Percentiles rank a stretch among this genome's conserved stretches.
These are phyloP conservation scores for Fusarium albosuccineum DNA, from an alignment of 2,329 filamentous ascomycete genomes.

Conservation along the genomic window DNA sequence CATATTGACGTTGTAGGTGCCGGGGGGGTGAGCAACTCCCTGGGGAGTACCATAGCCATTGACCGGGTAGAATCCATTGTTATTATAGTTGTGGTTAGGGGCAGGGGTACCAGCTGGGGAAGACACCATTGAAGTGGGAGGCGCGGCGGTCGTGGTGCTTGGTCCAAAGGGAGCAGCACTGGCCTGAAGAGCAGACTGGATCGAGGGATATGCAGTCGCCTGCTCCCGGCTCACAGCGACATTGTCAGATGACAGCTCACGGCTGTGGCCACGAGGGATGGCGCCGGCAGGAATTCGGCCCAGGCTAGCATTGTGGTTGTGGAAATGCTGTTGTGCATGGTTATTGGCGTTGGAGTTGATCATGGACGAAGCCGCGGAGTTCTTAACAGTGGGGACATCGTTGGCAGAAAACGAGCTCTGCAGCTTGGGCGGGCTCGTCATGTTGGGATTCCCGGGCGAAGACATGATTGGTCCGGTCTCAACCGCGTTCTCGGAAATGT, in stretches of 20 bases:
- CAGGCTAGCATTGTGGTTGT: constrained; percentile 85
- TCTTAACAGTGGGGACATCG: constrained; percentile 89
- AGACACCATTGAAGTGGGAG: constrained; percentile 46
- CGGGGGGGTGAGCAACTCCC: constrained; percentile 42
- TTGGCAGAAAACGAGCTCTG: constrained; percentile 92
- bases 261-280: constrained; percentile 76
- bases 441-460: constrained; percentile 63
- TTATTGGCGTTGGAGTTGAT: constrained; percentile 65
- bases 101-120: constrained; percentile 42
- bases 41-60: constrained; percentile 49
- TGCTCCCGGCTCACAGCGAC: constrained; percentile 59
- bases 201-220: constrained; percentile 65
- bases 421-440: constrained; percentile 78
- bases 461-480: constrained; percentile 58
- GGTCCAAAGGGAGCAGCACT: constrained; percentile 85
- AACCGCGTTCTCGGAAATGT: constrained; percentile 60
- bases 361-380: constrained; percentile 63
- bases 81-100: constrained; percentile 48
- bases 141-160: constrained; percentile 52
- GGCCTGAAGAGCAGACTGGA: constrained; percentile 81
- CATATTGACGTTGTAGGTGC: constrained; percentile 58
- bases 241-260: constrained; percentile 73
- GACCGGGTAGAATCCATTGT: constrained; percentile 50
- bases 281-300: constrained; percentile 80
- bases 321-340: constrained; percentile 73